phyloP scores from a whole-genome alignment of 345 rosid genomes.

The Euphorbia tirucalli region DNA sequence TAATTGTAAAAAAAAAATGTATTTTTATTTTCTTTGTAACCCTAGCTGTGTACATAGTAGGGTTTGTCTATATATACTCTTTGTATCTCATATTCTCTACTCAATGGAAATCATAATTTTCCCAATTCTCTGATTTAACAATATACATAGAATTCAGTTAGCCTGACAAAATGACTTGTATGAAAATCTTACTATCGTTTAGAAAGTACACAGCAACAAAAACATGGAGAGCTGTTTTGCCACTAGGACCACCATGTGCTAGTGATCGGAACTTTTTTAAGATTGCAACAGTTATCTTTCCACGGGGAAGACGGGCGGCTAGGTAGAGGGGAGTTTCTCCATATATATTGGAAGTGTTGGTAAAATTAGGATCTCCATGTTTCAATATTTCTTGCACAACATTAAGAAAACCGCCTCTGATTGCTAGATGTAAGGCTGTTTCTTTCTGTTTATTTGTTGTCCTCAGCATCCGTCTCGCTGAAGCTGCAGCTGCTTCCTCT shows the following conservation, averaged over 20 bases:
- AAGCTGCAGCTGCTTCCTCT: not conserved
- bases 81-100: too few species aligned
- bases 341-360: not conserved
- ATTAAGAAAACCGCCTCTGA: not conserved
- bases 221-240: not conserved
- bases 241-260: not conserved
- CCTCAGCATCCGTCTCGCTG: not conserved
- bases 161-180: too few species aligned
- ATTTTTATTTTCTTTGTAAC: too few species aligned
- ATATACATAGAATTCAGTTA: too few species aligned
- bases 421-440: not conserved
- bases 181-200: too few species aligned
- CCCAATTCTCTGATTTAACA: too few species aligned
- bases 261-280: not conserved
- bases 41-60: too few species aligned
- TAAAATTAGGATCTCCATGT: not conserved
- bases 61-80: too few species aligned
- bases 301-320: not conserved
- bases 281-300: not conserved
- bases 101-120: too few species aligned
- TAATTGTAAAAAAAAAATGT: too few species aligned
- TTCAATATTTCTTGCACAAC: not conserved
- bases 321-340: not conserved
- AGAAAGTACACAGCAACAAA: too few species aligned
- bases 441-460: not conserved